phyloP scores from a whole-genome alignment of 805 yeast species.

The Schwanniomyces vanrijiae region DNA sequence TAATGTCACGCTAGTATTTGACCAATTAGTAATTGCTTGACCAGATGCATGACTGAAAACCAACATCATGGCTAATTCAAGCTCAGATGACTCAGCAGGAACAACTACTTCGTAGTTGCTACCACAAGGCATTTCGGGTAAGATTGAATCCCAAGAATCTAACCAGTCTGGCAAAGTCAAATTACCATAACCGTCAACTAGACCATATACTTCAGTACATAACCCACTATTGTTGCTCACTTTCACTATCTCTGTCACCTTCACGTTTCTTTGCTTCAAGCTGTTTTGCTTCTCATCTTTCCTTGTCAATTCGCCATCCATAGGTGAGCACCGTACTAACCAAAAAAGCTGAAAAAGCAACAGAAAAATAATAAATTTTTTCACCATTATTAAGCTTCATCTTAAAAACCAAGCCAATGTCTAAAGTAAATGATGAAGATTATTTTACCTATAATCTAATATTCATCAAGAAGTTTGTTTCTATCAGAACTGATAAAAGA shows the following conservation, averaged over 20 bases:
- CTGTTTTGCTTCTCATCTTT: too few species aligned
- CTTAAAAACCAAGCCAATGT: too few species aligned
- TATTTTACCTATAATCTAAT: too few species aligned
- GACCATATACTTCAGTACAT: not conserved
- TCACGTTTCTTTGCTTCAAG: not conserved
- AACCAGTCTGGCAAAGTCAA: not conserved
- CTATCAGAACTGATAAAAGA: too few species aligned
- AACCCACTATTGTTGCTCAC: not conserved
- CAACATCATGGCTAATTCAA: not conserved
- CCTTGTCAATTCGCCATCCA: not conserved
- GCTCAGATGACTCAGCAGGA: not conserved
- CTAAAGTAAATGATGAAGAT: too few species aligned
- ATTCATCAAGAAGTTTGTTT: too few species aligned
- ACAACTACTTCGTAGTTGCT: not conserved
- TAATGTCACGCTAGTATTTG: not conserved
- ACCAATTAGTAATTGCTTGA: not conserved
- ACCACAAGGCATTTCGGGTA: not conserved
- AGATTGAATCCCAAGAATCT: not conserved
- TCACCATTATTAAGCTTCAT: not conserved
- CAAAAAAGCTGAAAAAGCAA: not conserved
- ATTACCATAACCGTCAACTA: not conserved
- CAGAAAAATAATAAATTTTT: not conserved
- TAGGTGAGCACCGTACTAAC: not conserved
- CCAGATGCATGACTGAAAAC: not conserved
- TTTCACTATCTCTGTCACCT: not conserved